Percentiles rank a stretch among this genome's conserved stretches.
Evolutionary conservation across 257 asterid species (phyloP).

Genomic region (Rhazya stricta): DNA sequence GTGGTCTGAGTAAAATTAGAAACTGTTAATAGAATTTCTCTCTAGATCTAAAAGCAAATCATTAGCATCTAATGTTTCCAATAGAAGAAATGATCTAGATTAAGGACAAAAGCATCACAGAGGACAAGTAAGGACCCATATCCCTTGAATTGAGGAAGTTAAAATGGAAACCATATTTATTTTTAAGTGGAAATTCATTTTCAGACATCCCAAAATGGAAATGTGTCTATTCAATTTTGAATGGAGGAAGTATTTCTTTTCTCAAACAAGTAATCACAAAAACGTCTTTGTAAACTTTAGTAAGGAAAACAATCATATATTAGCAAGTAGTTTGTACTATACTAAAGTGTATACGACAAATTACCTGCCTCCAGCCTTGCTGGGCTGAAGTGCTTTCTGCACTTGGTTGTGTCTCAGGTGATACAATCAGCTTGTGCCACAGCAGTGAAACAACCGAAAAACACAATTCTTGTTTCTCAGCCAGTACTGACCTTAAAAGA

Average conservation of each 20-base stretch:
- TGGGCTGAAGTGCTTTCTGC: constrained; percentile 98
- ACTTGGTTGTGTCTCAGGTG: constrained; percentile 90
- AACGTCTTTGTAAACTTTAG: background rate
- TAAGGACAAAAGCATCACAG: background rate
- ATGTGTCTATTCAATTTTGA: too few relatives aligned
- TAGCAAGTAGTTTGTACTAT: background rate
- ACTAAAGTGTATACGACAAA: background rate
- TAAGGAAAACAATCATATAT: background rate
- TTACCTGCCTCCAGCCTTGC: constrained; percentile 99
- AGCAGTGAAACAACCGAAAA: constrained; percentile 94
- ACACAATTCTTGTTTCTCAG: constrained; percentile 85
- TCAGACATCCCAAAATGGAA: too few relatives aligned
- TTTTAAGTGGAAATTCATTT: too few relatives aligned
- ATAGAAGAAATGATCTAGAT: background rate
- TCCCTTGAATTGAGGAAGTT: too few relatives aligned
- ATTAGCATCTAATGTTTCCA: background rate
- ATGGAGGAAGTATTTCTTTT: background rate
- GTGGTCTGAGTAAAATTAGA: background rate
- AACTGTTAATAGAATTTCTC: too few relatives aligned
- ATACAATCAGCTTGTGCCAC: constrained; percentile 93
- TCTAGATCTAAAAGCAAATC: background rate
- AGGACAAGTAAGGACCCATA: too few relatives aligned
- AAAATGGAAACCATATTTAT: too few relatives aligned
- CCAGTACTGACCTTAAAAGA: constrained; percentile 72
- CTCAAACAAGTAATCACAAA: background rate